Evolutionary conservation across 129 eudicot genomes (phyloP).

Genomic region (Smallanthus sonchifolius): DNA sequence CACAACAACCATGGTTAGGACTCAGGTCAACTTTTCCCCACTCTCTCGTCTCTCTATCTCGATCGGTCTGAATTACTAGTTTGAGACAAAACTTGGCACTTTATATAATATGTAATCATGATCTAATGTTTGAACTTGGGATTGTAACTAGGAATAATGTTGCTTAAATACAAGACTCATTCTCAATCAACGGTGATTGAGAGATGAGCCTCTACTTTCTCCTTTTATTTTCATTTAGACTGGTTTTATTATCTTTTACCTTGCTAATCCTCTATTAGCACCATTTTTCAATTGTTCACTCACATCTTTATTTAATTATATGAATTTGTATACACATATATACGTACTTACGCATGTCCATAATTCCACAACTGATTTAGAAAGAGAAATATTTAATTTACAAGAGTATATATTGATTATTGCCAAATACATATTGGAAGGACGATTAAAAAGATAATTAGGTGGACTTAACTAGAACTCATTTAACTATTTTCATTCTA

Average conservation of each 20-base stretch:
- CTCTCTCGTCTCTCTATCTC: slow-evolving; percentile 1
- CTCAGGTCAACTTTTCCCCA: slow-evolving; percentile 52
- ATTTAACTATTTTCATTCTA: too few species aligned
- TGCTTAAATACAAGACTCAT: slow-evolving; percentile 31
- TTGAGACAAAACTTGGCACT: slow-evolving; percentile 38
- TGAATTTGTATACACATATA: too few species aligned
- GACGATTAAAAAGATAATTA: too few species aligned
- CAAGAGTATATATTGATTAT: too few species aligned
- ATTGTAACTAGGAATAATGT: slow-evolving; percentile 51
- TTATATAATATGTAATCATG: slow-evolving; percentile 36
- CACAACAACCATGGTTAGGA: slow-evolving; percentile 94
- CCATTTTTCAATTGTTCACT: background rate
- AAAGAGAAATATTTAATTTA: too few species aligned
- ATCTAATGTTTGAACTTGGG: slow-evolving; percentile 36
- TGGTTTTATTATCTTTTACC: slow-evolving; percentile 19
- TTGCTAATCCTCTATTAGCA: slow-evolving; percentile 12
- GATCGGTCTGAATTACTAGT: background rate
- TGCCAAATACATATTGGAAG: too few species aligned
- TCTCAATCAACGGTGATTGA: slow-evolving; percentile 39
- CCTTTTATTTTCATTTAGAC: slow-evolving; percentile 19
- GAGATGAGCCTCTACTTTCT: slow-evolving; percentile 37
- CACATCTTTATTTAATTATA: too few species aligned
- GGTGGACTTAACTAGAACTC: too few species aligned
- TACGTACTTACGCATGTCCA: background rate
- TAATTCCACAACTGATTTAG: too few species aligned